Conservation (phyloP, 176 grass and related monocot species). For the Lolium rigidum region DNA sequence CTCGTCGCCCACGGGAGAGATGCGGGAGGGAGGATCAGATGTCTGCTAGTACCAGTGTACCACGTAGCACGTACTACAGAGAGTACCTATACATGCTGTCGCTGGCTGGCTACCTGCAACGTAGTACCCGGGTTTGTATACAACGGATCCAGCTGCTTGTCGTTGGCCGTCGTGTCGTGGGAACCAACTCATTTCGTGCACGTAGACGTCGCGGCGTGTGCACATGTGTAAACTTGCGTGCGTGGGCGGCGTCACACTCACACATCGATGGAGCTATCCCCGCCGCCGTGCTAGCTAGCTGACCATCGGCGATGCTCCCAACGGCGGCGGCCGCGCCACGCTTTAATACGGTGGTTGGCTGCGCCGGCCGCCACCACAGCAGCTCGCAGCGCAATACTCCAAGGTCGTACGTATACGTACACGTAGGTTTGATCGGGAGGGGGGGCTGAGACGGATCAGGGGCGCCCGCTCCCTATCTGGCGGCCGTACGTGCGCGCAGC, state of each 20-base stretch:
- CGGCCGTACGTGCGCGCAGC: slow-evolving; percentile 2
- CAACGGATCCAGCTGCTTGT: background rate
- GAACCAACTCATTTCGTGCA: background rate
- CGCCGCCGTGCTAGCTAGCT: slow-evolving; percentile 30
- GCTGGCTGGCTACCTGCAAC: too few species aligned
- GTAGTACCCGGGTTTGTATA: too few species aligned
- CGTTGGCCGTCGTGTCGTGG: background rate
- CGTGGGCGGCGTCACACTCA: background rate
- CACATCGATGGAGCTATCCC: background rate
- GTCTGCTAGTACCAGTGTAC: too few species aligned
- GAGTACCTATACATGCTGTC: too few species aligned
- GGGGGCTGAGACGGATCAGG: too few species aligned
- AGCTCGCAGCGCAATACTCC: background rate
- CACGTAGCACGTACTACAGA: too few species aligned
- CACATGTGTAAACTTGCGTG: too few species aligned
- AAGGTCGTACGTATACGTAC: background rate
- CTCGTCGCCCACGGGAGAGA: too few species aligned
- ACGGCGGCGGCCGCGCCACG: background rate
- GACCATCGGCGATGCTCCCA: background rate
- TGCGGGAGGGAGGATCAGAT: too few species aligned
- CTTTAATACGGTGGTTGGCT: slow-evolving; percentile 39
- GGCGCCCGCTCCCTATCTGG: slow-evolving; percentile 19
- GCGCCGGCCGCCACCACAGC: background rate
- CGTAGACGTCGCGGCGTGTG: background rate
- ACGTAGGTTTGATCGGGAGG: background rate